These are phyloP conservation scores for Gryganskiella cystojenkinii DNA, from an alignment of 192 early-diverging fungal species.

Conservation along the genomic window DNA sequence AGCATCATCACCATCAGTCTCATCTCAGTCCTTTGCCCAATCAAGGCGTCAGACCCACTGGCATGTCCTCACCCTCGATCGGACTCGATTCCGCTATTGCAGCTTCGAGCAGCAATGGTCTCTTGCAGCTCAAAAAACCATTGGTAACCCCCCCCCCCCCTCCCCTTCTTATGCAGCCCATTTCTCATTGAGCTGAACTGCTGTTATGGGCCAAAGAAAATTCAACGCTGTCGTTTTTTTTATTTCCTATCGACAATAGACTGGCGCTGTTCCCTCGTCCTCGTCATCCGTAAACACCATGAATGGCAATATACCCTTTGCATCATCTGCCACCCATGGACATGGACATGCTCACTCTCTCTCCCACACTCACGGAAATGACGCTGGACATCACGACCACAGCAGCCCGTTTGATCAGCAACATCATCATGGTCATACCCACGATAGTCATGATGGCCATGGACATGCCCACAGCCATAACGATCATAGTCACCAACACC, in stretches of 20 bases:
- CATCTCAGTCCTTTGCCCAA: conserved; percentile 2
- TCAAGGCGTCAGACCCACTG: conserved; percentile 16
- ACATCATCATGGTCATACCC: neutral
- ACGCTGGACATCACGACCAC: neutral
- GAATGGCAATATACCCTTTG: conserved; percentile 49
- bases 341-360: conserved; percentile 22
- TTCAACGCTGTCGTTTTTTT: neutral
- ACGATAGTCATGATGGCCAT: conserved; percentile 9
- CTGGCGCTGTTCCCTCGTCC: conserved; percentile 1
- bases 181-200: no score
- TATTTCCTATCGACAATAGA: neutral
- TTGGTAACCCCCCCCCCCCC: conserved; percentile 8
- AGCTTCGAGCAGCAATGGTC: conserved; percentile 3
- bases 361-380: conserved; percentile 24
- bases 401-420: conserved; percentile 21
- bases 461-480: conserved; percentile 8
- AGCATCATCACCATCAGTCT: conserved; percentile 25
- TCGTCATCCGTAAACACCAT: conserved; percentile 20
- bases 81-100: neutral
- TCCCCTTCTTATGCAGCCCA: no score
- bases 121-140: conserved; percentile 32
- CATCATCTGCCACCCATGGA: conserved; percentile 26
- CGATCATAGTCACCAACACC: conserved; percentile 18
- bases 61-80: conserved; percentile 14
- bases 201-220: no score